Base-by-base conservation (phyloP, 2,329 filamentous ascomycete species). In the Decorospora gaudefroyi region DNA sequence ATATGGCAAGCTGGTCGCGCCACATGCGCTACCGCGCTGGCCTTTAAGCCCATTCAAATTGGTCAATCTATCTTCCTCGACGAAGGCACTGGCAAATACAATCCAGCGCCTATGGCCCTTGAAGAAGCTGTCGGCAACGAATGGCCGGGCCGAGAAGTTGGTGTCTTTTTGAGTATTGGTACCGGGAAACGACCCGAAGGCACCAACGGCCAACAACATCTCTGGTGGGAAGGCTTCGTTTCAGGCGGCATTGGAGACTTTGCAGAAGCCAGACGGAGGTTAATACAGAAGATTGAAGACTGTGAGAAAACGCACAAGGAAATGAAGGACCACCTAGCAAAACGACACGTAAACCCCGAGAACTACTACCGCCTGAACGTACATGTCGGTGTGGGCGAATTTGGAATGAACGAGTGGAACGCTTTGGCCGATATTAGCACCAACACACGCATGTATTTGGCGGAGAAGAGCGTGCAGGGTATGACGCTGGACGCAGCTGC, bases 351-450 rank as follows among this genome's bases (percentile, higher is more conserved):
- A 47, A 91, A 87, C 59, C 81, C 83, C 37, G 91, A 96, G 46
- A 89, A 95, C 68, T 99, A 99, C 74, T 95, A 90, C 69, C 87
- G 93, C 6, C 77, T 97, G n/a, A 99, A 99, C 55, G 93, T 97
- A 27, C 91, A 97, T 65, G 85, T 96, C 11, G 93, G 92, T 1
- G 91, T 97, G 3, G 91, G 92, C 39, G 93, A 97, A 65, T 97
- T 96, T 68, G 92, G 88, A 37, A 97, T 99, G 90, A 99, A 97
- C 66, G 93, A 97, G 68, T 99, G 93, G 93, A 83, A 89, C 61
- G 83, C 91, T 3, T 75, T 97, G n/a, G 86, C 88, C 17, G 92
- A 96, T 38, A 97, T 99, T 72, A 96, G 89, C 74, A 96, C 90
- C 10, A 86, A 86, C 65, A 99, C 93, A 0, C 82, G 88, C 56